Evolutionary conservation across 2,329 filamentous ascomycete species (phyloP), one percentile per base, ranked within the genome.

Genomic region (Amauroascus niger): DNA sequence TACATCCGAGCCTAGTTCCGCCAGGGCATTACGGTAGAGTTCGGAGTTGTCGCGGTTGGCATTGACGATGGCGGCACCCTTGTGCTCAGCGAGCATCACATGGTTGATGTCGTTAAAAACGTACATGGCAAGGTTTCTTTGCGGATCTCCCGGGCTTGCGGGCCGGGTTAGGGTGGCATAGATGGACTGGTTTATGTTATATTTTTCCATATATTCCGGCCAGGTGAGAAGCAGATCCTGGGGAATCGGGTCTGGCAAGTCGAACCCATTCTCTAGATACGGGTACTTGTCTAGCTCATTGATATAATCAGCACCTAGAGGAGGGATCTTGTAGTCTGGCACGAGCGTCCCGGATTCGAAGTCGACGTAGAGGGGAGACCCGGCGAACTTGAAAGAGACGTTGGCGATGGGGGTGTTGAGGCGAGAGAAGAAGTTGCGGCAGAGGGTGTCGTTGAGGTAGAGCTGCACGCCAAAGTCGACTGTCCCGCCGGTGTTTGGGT

Each of bases 161-260:
- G 45, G 14, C 59, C 33, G 2, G 62, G 53, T 2, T 6, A 50
- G 52, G 14, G 59, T 61, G 16, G 41, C 16, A 8, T 50, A 57
- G 7, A 66, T 57, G 4, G 51, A 24, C 1, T 57, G 52, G 5
- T 60, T 51, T 2, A 66, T 44, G 16, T 57, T 35, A 45, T 67
- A 59, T 33, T 62, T 62, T 24, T 57, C 52, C 1, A 61, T 60
- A 30, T 67, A 67, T 2, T 65, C 60, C 1, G 58, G 54, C 57
- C 67, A 66, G 1, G 65, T 59, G 11, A 62, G 48, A 6, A 66
- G 41, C 6, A 67, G 52, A 20, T 65, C 65, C 33, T 63, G 63
- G 0, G 66, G 65, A 3, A 68, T 58, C 0, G 60, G 60, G 4
- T 66, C 57, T 0, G 65, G 63, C 1, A 67, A 60, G 11, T 61